These are phyloP conservation scores for Coemansia brasiliensis DNA, from an alignment of 192 early-diverging fungal genomes.

Conservation along the genomic window DNA sequence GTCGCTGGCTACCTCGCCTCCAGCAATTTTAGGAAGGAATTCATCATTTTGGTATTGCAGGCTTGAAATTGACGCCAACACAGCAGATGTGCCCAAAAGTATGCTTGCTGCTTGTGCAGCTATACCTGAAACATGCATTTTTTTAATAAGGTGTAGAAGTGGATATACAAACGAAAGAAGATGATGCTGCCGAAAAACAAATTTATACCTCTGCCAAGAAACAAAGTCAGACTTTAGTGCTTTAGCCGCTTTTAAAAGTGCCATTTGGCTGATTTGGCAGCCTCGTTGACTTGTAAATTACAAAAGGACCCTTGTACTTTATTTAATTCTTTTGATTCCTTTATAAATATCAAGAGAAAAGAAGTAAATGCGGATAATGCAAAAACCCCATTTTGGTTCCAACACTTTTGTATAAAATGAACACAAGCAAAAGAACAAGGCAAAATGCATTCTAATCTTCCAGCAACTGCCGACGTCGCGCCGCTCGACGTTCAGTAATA, in stretches of 20 bases:
- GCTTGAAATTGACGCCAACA: background rate
- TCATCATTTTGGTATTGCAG: constrained; percentile 1
- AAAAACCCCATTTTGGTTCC: background rate
- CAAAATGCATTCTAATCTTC: constrained; percentile 10
- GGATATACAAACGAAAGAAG: constrained; percentile 5
- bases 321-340: background rate
- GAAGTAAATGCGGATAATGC: constrained; percentile 7
- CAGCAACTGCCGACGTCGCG: constrained; percentile 43
- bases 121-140: constrained; percentile 1
- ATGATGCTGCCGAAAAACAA: background rate
- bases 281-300: no score
- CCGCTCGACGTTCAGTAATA: constrained; percentile 29
- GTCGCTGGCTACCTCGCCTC: constrained; percentile 17
- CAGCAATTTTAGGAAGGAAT: constrained; percentile 27
- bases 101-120: background rate
- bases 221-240: no score
- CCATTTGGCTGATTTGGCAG: background rate
- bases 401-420: background rate
- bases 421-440: constrained; percentile 2
- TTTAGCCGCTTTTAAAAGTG: background rate
- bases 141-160: background rate
- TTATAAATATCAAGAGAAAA: background rate
- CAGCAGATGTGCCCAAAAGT: constrained; percentile 1
- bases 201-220: no score
- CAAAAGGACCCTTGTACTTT: background rate